Evolutionary conservation across 441 rosid genomes (phyloP).

Genomic region (Euphorbia celastroides): DNA sequence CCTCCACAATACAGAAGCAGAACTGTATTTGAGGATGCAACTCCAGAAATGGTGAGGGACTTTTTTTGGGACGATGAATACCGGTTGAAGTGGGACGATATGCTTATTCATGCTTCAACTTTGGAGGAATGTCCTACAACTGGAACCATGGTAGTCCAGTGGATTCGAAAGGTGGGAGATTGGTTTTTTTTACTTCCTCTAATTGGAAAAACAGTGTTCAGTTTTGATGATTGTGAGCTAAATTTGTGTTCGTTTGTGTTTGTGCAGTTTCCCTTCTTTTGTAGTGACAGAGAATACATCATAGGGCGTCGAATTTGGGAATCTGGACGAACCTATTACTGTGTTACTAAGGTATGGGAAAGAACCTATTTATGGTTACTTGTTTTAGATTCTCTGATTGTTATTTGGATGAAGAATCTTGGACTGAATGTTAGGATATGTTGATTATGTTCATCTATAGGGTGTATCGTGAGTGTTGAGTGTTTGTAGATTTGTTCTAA

Average conservation of each 20-base stretch:
- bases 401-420: neutral
- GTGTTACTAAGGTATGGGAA: slow-evolving; percentile 73
- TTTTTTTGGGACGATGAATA: slow-evolving; percentile 94
- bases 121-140: slow-evolving; percentile 65
- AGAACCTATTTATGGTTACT: neutral
- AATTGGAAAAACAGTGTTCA: slow-evolving; percentile 7
- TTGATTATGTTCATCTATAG: neutral
- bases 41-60: slow-evolving; percentile 83
- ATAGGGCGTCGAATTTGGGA: slow-evolving; percentile 96
- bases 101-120: slow-evolving; percentile 56
- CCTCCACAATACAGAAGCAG: slow-evolving; percentile 90
- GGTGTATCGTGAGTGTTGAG: neutral
- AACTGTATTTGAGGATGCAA: slow-evolving; percentile 79
- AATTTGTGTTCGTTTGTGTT: neutral
- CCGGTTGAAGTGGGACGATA: slow-evolving; percentile 78
- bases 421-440: neutral
- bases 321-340: slow-evolving; percentile 63
- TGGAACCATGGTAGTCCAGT: slow-evolving; percentile 76
- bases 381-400: neutral
- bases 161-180: slow-evolving; percentile 78
- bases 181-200: neutral
- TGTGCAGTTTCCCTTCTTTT: slow-evolving; percentile 91
- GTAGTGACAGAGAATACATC: slow-evolving; percentile 87
- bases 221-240: slow-evolving; percentile 8
- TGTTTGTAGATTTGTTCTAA: neutral